phyloP scores from a whole-genome alignment of 2,329 filamentous ascomycete genomes.

The Fusarium clavum region DNA sequence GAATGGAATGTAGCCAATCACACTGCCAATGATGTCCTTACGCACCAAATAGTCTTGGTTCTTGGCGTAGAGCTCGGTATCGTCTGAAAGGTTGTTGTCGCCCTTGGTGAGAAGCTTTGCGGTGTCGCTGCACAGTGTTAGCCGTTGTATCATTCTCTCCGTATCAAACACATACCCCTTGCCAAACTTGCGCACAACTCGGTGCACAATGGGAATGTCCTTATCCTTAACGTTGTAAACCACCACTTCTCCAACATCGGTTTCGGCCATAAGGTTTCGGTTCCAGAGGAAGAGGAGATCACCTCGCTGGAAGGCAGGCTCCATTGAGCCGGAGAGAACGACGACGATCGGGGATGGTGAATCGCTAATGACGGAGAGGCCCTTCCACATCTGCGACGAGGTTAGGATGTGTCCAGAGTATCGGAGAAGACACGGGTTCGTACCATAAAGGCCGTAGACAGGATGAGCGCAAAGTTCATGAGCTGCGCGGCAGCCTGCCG shows the following conservation, averaged over 20 bases:
- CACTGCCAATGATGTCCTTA: slow-evolving; percentile 92
- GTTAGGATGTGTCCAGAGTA: slow-evolving; percentile 2
- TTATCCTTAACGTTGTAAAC: slow-evolving; percentile 88
- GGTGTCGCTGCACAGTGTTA: slow-evolving; percentile 55
- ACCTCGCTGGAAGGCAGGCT: slow-evolving; percentile 83
- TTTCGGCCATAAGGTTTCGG: slow-evolving; percentile 68
- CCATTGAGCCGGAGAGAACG: slow-evolving; percentile 86
- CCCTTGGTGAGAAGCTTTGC: slow-evolving; percentile 93
- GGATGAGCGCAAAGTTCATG: slow-evolving; percentile 90
- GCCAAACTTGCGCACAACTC: slow-evolving; percentile 82
- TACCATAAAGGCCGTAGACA: slow-evolving; percentile 92
- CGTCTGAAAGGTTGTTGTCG: slow-evolving; percentile 94
- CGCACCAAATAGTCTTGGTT: slow-evolving; percentile 90
- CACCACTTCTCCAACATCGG: slow-evolving; percentile 68
- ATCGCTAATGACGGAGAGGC: slow-evolving; percentile 81
- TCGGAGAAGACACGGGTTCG: not conserved
- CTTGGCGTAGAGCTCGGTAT: slow-evolving; percentile 85
- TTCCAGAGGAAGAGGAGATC: slow-evolving; percentile 85
- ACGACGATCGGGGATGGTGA: slow-evolving; percentile 83
- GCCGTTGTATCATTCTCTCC: not conserved
- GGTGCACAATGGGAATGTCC: slow-evolving; percentile 97
- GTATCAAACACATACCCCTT: slow-evolving; percentile 57
- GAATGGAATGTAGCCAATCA: slow-evolving; percentile 90
- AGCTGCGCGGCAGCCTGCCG: slow-evolving; percentile 84
- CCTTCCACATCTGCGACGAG: slow-evolving; percentile 78